A percentile compares a stretch with the other conserved stretches of the same genome.
Evolutionary conservation across 768 basidiomycete genomes (phyloP).

Genomic region (Pleurotus djamor): DNA sequence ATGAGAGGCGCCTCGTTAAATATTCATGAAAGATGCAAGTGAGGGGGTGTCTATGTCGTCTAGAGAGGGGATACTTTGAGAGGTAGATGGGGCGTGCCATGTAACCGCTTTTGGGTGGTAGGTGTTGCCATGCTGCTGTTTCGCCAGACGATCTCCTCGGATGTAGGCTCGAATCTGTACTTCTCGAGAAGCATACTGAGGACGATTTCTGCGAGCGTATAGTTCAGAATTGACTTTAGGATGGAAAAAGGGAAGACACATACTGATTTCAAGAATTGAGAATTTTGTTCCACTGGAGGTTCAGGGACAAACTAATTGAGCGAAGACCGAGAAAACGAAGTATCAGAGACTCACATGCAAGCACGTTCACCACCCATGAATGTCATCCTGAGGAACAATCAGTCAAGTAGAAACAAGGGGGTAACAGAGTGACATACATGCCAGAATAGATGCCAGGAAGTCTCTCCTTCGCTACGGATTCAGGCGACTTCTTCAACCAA

Average conservation of each 20-base stretch:
- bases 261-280: constrained; percentile 34
- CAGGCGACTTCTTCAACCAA: constrained; percentile 26
- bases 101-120: constrained; percentile 9
- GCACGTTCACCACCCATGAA: constrained; percentile 29
- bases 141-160: constrained; percentile 27
- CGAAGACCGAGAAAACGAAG: background rate
- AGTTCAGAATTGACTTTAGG: background rate
- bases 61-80: constrained; percentile 7
- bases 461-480: constrained; percentile 18
- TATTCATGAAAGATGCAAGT: background rate
- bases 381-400: constrained; percentile 26
- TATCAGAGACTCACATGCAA: constrained; percentile 25
- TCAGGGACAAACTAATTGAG: background rate
- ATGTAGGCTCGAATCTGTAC: constrained; percentile 22
- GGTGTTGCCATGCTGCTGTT: constrained; percentile 23
- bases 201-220: constrained; percentile 15
- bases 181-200: constrained; percentile 15
- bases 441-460: constrained; percentile 30
- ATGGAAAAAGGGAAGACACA: constrained; percentile 4
- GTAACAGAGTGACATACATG: constrained; percentile 13
- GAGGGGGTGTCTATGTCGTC: background rate
- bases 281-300: constrained; percentile 30
- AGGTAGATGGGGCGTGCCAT: constrained; percentile 12
- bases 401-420: constrained; percentile 17
- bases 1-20: background rate